These are phyloP conservation scores for Candolleomyces aberdarensis DNA, from an alignment of 768 basidiomycete genomes.

Conservation along the genomic window DNA sequence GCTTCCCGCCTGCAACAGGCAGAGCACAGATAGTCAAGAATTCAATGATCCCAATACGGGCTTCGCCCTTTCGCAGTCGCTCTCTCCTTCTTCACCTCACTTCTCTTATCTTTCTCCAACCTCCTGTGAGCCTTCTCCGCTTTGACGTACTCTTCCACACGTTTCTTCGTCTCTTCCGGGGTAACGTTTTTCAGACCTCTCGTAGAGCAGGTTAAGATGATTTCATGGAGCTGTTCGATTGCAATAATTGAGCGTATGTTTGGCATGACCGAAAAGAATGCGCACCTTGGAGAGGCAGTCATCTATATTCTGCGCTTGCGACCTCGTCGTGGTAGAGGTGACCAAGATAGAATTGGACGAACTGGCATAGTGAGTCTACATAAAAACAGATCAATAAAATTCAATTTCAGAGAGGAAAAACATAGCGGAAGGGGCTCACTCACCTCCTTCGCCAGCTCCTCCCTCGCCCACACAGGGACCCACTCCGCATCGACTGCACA, in stretches of 20 bases:
- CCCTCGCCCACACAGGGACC: conserved; percentile 68
- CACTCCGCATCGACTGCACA: conserved; percentile 56
- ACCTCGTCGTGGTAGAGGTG: conserved; percentile 68
- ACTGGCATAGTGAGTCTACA: conserved; percentile 63
- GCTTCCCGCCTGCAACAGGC: no score
- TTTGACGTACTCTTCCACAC: conserved; percentile 42
- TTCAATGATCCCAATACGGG: no score
- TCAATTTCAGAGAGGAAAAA: no score
- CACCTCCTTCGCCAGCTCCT: conserved; percentile 49
- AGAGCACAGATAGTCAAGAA: no score
- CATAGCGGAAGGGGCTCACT: neutral
- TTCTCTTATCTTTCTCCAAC: conserved; percentile 50
- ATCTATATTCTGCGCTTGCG: conserved; percentile 72
- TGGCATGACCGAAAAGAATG: neutral
- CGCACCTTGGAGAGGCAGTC: conserved; percentile 67
- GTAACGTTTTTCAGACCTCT: conserved; percentile 49
- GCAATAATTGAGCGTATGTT: neutral
- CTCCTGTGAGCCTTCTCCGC: conserved; percentile 46
- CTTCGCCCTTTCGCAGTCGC: neutral
- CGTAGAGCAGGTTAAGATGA: conserved; percentile 48
- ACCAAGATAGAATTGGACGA: conserved; percentile 68
- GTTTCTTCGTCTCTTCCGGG: conserved; percentile 52
- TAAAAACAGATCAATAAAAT: neutral
- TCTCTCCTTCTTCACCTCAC: conserved; percentile 44
- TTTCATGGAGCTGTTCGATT: conserved; percentile 44